Evolutionary conservation across 108 stramenopile species (phyloP), one percentile per base, ranked within the genome.

Genomic region (Skeletonema tropicum): DNA sequence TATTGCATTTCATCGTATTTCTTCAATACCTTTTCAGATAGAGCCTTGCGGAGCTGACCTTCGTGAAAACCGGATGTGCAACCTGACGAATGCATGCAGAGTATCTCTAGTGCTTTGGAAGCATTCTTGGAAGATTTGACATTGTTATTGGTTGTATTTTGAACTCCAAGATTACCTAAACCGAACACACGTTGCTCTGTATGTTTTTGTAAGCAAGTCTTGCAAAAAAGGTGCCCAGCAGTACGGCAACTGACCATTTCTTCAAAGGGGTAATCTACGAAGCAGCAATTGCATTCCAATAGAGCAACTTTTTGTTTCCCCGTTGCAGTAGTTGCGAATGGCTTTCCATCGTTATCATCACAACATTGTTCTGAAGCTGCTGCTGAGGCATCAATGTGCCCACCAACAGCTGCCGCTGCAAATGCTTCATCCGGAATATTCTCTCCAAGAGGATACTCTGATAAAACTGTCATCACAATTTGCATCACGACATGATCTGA

Each of bases 191-290:
- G 77, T n/a, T 82, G 83, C 71, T 94, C 89, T 7, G 88, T 84
- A 66, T 88, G 90, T 52, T 70, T 65, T 45, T 79, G 60, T 9
- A 96, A 62, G 55, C 95, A 96, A 9, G 86, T 87, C 25, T 65
- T 69, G 66, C 95, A 96, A 81, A 94, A 94, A 46, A 96, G 75
- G 62, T 96, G 95, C 0, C 95, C 95, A 31, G 77, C 85, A 21
- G 75, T 49, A 12, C 80, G 71, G 73, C 95, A 96, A 33, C 77
- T 64, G 0, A 92, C 85, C 90, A 93, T 94, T 67, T 92, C 92
- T 66, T 92, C 88, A 68, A 89, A 80, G 14, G 86, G 71, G 29
- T 88, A 82, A 7, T 88, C 76, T 45, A 68, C 89, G 61, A 75
- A 96, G 70, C 95, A 96, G 73, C 93, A 94, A 8, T 67, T 49